phyloP scores from a whole-genome alignment of 2,329 filamentous ascomycete species.

The Lasiodiplodia gonubiensis region DNA sequence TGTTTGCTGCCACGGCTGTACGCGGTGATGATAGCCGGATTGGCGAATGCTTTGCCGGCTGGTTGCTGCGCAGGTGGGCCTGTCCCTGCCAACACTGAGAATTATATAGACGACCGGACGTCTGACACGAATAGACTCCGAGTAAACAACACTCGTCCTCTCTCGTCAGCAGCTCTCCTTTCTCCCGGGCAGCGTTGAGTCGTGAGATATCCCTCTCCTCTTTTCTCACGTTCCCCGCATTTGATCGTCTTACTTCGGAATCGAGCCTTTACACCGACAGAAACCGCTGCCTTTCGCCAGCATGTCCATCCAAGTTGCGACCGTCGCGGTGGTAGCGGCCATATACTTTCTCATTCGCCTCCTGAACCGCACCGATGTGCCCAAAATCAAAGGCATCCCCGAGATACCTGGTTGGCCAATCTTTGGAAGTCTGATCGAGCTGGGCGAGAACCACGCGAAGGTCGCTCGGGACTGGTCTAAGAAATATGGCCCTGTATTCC shows the following conservation, averaged over 20 bases:
- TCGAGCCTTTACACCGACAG: background rate
- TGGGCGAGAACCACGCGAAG: constrained; percentile 54
- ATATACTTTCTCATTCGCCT: constrained; percentile 49
- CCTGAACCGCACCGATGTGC: constrained; percentile 54
- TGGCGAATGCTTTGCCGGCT: background rate
- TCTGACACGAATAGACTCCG: background rate
- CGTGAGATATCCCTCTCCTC: background rate
- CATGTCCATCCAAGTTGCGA: constrained; percentile 50
- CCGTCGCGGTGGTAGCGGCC: constrained; percentile 49
- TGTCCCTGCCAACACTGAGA: background rate
- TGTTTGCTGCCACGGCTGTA: constrained; percentile 9
- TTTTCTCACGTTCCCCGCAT: background rate
- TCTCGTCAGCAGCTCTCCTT: background rate
- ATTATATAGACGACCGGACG: background rate
- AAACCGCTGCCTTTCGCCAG: constrained; percentile 4
- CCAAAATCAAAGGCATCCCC: constrained; percentile 56
- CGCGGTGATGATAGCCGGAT: constrained; percentile 6
- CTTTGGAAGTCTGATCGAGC: constrained; percentile 53
- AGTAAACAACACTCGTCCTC: background rate
- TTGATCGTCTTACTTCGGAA: background rate
- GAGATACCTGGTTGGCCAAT: constrained; percentile 55
- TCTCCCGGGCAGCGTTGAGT: background rate
- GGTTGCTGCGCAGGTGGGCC: background rate
- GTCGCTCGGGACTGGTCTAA: constrained; percentile 54
- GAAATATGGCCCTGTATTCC: constrained; percentile 58